Percentiles rank a stretch among this genome's conserved stretches.
Conservation (phyloP, 2,329 filamentous ascomycete genomes). For the Xylaria sp. region DNA sequence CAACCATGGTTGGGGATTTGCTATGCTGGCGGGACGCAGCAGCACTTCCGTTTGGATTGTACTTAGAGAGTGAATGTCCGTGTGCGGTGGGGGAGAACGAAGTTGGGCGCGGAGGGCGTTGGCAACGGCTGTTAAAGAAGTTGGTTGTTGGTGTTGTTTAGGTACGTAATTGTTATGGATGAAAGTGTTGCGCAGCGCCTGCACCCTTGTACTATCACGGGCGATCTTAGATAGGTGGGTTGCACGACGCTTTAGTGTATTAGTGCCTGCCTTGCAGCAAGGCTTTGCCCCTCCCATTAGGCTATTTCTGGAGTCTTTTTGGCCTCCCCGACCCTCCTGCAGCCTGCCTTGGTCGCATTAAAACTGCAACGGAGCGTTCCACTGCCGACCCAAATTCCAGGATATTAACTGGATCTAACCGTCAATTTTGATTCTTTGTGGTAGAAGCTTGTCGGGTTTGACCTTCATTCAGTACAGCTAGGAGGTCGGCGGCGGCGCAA, state of each 20-base stretch:
- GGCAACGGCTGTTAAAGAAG: not conserved
- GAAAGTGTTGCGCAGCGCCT: too few species aligned
- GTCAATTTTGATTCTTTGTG: not conserved
- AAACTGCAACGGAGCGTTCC: slow-evolving; percentile 11
- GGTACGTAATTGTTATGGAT: too few species aligned
- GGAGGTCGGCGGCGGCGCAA: too few species aligned
- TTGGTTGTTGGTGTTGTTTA: slow-evolving; percentile 14
- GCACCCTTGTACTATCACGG: not conserved
- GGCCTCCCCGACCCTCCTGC: not conserved
- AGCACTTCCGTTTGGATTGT: not conserved
- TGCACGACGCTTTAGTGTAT: not conserved
- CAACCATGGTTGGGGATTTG: slow-evolving; percentile 32
- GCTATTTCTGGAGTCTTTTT: not conserved
- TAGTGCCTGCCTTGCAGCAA: slow-evolving; percentile 27
- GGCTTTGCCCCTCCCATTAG: slow-evolving; percentile 21
- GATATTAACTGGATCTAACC: not conserved
- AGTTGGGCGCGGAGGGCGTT: not conserved
- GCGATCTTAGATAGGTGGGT: not conserved
- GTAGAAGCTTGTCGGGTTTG: not conserved
- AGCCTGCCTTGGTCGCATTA: slow-evolving; percentile 15
- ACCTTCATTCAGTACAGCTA: too few species aligned
- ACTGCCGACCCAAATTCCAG: not conserved
- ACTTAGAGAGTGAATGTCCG: not conserved
- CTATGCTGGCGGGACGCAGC: slow-evolving; percentile 11
- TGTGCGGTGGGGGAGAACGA: not conserved